Conservation (phyloP, 176 grass and related monocot genomes). For the Triticum urartu region DNA sequence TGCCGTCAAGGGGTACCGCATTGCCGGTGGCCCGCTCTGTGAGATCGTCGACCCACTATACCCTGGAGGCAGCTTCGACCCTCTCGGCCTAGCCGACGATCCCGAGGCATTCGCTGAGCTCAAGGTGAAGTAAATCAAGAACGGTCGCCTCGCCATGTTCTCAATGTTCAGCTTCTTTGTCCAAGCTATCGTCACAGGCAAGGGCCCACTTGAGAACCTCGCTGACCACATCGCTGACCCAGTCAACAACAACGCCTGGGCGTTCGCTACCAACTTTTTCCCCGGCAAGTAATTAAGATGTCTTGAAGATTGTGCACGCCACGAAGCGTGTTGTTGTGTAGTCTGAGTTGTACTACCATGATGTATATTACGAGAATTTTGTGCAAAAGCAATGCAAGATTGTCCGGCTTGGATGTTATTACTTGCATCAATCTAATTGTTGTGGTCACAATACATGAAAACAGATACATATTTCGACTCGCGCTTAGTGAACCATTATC, state of each 20-base stretch:
- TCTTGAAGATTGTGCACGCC: neutral
- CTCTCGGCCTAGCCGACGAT: neutral
- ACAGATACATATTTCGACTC: too few relatives aligned
- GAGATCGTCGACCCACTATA: neutral
- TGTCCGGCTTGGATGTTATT: neutral
- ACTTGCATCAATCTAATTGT: neutral
- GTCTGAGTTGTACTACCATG: neutral
- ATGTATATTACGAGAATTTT: neutral
- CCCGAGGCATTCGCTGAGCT: neutral
- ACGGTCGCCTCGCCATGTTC: neutral
- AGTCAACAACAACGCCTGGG: neutral
- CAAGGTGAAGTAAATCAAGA: slow-evolving; percentile 5
- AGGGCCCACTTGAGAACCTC: neutral
- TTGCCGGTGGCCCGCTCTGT: neutral
- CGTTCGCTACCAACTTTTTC: neutral
- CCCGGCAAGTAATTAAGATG: slow-evolving; percentile 1
- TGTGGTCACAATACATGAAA: too few relatives aligned
- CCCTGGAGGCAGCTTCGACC: neutral
- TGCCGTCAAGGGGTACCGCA: neutral
- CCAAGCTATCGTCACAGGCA: neutral
- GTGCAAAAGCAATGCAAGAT: neutral
- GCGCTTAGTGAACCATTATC: too few relatives aligned
- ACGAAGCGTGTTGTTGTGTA: neutral
- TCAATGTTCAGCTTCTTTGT: neutral
- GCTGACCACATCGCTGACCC: neutral